Conservation (phyloP, 495 filamentous ascomycete genomes). For the Friedmanniomyces simplex region DNA sequence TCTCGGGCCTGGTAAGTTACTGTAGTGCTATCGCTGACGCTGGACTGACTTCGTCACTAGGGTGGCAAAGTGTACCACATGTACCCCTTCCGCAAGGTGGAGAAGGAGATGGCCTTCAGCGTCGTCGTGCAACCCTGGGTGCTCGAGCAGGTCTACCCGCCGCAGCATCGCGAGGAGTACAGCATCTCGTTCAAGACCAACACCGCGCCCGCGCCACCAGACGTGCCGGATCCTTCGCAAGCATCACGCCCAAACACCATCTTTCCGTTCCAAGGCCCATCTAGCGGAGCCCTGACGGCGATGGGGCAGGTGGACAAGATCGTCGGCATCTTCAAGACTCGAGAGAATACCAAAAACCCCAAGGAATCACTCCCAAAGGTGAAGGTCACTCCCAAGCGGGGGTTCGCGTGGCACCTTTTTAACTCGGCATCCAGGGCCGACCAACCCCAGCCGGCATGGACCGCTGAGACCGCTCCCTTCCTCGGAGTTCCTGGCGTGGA, state of each 20-base stretch:
- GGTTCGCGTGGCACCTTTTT: not conserved
- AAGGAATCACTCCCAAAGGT: not conserved
- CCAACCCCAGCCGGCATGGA: not conserved
- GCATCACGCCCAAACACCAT: not conserved
- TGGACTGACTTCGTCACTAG: not conserved
- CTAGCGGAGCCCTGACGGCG: not conserved
- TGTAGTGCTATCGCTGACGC: not conserved
- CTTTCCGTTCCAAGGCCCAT: not conserved
- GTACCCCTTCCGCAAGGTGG: not conserved
- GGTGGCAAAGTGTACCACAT: slow-evolving; percentile 3
- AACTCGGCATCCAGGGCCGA: not conserved
- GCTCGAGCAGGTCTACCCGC: not conserved
- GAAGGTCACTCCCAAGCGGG: not conserved
- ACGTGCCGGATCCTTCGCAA: not conserved
- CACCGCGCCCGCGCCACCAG: not conserved
- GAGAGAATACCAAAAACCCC: not conserved
- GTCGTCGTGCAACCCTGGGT: not conserved
- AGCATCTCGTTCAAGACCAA: slow-evolving; percentile 7
- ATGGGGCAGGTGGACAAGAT: not conserved
- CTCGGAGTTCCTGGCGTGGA: not conserved
- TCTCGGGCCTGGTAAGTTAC: not conserved
- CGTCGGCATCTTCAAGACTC: not conserved
- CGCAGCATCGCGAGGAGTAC: not conserved
- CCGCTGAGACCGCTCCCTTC: not conserved
- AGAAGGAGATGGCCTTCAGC: slow-evolving; percentile 2